Base-by-base conservation (phyloP, 805 yeast species). In the Cyberlindnera nakhonratchasimensis region DNA sequence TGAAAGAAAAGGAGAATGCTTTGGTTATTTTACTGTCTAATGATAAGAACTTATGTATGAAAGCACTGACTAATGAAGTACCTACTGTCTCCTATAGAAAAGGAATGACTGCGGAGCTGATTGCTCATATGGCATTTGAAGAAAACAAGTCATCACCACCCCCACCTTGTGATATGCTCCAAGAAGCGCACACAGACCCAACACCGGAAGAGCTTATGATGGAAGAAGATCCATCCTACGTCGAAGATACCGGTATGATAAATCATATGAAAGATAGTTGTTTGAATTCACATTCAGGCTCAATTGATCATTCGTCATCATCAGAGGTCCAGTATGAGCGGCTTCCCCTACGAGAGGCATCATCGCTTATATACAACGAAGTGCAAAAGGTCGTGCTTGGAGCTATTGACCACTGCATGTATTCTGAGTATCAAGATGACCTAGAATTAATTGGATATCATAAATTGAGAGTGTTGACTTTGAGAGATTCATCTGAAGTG, bases 1-100 rank as follows among this genome's bases (percentile, higher is more conserved):
- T 82, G 43, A 70, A 74, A 46, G 61, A 65, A 11, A 61, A 63
- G 12, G 50, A 48, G 11, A 40, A 60, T 5, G 59, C 69, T 6
- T 55, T 77, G 45, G 83, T 82, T 7, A 72, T 89, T 2, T 59
- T 86, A 20, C 54, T 89, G 45, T 82, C 96, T 0, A 86, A 90
- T 58, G 97, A 90, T 59, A 83, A 80, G 52, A 90, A 89, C 57
- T 67, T 90, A 8, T 87, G 96, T 59, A 61, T 77, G 48, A 85
- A 84, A 59, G 95, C 96, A 0, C 62, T 88, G 34, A 62, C 82
- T 3, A 80, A 86, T 54, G 80, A 70, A 3, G 58, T 85, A 0
- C 61, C 79, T 33, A 87, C 96, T 0, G 80, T 88, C 2, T 65
- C 72, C 0, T 69, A 55, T 45, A 58, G 70, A 18, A 58, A 60